Evolutionary conservation across 2,329 filamentous ascomycete genomes (phyloP).

Genomic region (Trichothecium roseum): DNA sequence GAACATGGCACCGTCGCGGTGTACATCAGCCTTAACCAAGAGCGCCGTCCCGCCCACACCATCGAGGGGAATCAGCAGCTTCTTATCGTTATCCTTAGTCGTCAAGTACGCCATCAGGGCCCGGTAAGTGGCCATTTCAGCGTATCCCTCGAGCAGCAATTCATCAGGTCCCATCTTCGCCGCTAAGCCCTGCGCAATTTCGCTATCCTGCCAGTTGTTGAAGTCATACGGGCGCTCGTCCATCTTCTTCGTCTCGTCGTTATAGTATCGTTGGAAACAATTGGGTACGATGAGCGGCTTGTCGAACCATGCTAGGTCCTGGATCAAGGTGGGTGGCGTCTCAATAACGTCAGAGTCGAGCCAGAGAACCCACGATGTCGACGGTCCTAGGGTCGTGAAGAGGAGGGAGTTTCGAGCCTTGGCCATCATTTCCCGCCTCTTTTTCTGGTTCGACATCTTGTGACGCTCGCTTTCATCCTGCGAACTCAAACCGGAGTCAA

Average conservation of each 20-base stretch:
- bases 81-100: slow-evolving; percentile 42
- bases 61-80: slow-evolving; percentile 65
- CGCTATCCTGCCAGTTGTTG: slow-evolving; percentile 94
- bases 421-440: slow-evolving; percentile 78
- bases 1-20: slow-evolving; percentile 97
- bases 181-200: slow-evolving; percentile 64
- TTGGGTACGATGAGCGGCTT: slow-evolving; percentile 91
- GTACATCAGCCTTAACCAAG: slow-evolving; percentile 91
- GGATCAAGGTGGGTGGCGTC: slow-evolving; percentile 73
- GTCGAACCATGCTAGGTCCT: slow-evolving; percentile 81
- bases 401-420: slow-evolving; percentile 87
- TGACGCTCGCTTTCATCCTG: slow-evolving; percentile 86
- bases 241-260: slow-evolving; percentile 56
- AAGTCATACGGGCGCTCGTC: slow-evolving; percentile 85
- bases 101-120: slow-evolving; percentile 82
- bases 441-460: slow-evolving; percentile 84
- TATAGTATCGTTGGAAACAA: slow-evolving; percentile 80
- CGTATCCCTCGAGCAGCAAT: slow-evolving; percentile 86
- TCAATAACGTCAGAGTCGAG: slow-evolving; percentile 88
- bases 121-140: slow-evolving; percentile 85
- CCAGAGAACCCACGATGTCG: slow-evolving; percentile 95
- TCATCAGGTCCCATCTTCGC: slow-evolving; percentile 81
- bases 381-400: slow-evolving; percentile 86
- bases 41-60: slow-evolving; percentile 90
- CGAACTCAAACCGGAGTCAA: slow-evolving; percentile 68